Base-by-base conservation (phyloP, 768 basidiomycete genomes). In the Bullera alba region DNA sequence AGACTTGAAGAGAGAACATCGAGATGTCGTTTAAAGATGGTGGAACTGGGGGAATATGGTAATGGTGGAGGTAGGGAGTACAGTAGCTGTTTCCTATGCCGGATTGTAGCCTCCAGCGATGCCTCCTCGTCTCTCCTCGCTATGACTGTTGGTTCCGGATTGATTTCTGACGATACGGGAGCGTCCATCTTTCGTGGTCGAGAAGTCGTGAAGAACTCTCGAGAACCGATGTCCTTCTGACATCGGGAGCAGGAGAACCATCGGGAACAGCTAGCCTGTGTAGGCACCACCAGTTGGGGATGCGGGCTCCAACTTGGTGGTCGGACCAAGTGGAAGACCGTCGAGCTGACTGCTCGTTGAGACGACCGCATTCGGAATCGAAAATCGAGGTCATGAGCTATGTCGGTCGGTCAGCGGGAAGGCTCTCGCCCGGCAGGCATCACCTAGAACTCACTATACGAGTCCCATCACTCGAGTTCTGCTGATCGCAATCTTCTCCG, bases 1-100 rank as follows among this genome's bases (percentile, higher is more conserved):
- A 63, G 34, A 7, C 61, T 45, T 15, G 57, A 46, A 3, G 60
- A 56, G n/a, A 68, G 57, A 6, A 56, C 51, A 16, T 62, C 52
- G 22, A 63, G 50, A 32, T 68, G 66, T 27, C 66, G 51, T 46
- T 57, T 46, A 49, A 68, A 68, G 3, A 63, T 63, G 42, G 39
- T 23, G 14, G 58, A 60, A 5, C 48, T 48, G 7, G 58, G 58
- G 4, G 58, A 60, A 28, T 57, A 54, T 17, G 59, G 55, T 30
- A 57, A 27, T 10, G 30, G 29, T n/a, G 56, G 55, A 15, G 57
- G 57, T 21, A 55, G 53, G 27, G 53, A n/a, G n/a, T n/a, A n/a
- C n/a, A n/a, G 57, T 4, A 58, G 53, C 10, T 38, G 29, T 14
- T 10, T 34, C 32, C 8, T 34, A 10, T n/a, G 32, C 32, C 10